These are phyloP conservation scores for Protea cynaroides DNA, from an alignment of 164 flowering plant species.

Conservation along the genomic window DNA sequence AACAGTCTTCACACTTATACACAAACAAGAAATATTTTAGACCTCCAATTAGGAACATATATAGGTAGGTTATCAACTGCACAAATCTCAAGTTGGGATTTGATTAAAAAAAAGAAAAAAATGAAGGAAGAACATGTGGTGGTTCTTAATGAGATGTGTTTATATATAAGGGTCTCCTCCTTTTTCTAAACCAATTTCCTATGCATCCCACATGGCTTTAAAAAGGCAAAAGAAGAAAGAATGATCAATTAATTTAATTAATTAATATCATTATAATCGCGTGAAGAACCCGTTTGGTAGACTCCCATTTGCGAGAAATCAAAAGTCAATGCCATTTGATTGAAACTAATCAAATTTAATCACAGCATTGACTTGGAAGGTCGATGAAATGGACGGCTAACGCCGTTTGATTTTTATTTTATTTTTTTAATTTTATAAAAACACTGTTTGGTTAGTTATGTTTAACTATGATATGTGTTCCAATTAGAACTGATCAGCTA, in stretches of 20 bases:
- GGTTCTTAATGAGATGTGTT: constrained; percentile 18
- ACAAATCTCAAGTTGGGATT: constrained; percentile 12
- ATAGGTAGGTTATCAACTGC: background rate
- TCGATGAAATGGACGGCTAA: no score
- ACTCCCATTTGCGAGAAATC: no score
- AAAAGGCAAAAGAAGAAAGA: background rate
- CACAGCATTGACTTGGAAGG: no score
- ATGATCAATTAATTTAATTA: background rate
- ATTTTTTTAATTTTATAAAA: no score
- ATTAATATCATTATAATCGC: no score
- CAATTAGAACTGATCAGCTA: no score
- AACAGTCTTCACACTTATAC: constrained; percentile 2
- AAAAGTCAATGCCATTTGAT: no score
- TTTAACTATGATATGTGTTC: no score
- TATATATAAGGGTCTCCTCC: constrained; percentile 4
- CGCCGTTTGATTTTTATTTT: no score
- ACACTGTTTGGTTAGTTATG: no score
- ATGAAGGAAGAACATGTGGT: constrained; percentile 23
- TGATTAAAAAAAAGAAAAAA: constrained; percentile 9
- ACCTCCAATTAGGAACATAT: constrained; percentile 11
- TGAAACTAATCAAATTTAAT: no score
- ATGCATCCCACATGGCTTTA: constrained; percentile 12
- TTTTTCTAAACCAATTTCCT: constrained; percentile 8
- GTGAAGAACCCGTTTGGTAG: background rate
- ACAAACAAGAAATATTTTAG: constrained; percentile 5